Conservation (phyloP, 1,284 basidiomycete species). For the Amylostereum areolatum region DNA sequence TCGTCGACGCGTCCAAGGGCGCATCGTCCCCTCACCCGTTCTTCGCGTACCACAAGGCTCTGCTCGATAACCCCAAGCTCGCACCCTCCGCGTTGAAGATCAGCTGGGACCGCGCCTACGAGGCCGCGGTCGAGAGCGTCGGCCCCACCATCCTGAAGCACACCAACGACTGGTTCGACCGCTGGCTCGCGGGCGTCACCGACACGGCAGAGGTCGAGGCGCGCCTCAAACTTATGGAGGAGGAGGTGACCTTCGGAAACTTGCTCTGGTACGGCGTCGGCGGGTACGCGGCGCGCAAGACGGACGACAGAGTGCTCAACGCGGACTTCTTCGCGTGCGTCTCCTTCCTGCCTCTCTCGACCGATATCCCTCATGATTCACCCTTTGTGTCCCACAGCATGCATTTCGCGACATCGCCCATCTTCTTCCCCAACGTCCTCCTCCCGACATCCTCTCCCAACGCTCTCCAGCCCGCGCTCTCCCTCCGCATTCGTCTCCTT, state of each 20-base stretch:
- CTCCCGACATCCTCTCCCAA: slow-evolving; percentile 5
- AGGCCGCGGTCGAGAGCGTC: slow-evolving; percentile 17
- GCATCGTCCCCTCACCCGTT: too few relatives aligned
- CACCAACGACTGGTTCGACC: not conserved
- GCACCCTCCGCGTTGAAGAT: too few relatives aligned
- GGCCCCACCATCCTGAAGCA: not conserved
- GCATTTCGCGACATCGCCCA: slow-evolving; percentile 40
- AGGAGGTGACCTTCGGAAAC: not conserved
- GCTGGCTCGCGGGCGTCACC: not conserved
- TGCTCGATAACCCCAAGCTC: too few relatives aligned
- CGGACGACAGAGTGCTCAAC: slow-evolving; percentile 23
- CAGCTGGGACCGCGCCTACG: slow-evolving; percentile 8
- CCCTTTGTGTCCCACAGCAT: slow-evolving; percentile 21
- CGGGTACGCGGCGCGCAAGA: not conserved
- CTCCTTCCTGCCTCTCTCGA: not conserved
- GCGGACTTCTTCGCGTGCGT: slow-evolving; percentile 32
- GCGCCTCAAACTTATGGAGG: not conserved
- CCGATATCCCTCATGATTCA: not conserved
- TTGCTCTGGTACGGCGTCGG: not conserved
- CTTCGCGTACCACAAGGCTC: too few relatives aligned
- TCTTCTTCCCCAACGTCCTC: slow-evolving; percentile 34
- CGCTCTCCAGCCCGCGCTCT: slow-evolving; percentile 19
- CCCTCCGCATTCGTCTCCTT: slow-evolving; percentile 17
- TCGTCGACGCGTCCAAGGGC: too few relatives aligned
- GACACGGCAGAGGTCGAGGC: slow-evolving; percentile 3